Evolutionary conservation across 768 basidiomycete species (phyloP).

Genomic region (Holtermanniella nyarrowii): DNA sequence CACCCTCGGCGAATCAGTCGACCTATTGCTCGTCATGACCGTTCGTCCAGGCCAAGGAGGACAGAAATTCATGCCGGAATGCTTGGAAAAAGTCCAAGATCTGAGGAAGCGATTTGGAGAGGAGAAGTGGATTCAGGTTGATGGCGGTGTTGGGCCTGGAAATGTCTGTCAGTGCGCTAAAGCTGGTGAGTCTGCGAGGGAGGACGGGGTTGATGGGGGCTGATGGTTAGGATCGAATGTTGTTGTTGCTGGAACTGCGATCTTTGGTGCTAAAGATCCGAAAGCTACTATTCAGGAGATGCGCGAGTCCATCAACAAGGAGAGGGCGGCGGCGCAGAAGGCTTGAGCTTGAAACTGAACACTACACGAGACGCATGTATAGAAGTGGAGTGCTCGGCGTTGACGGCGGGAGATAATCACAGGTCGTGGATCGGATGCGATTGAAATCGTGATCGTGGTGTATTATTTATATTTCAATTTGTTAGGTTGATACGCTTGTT

Average conservation of each 20-base stretch:
- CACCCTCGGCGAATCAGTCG: constrained; percentile 66
- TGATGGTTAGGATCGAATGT: constrained; percentile 74
- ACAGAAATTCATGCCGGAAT: constrained; percentile 88
- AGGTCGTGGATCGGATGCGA: too few species aligned
- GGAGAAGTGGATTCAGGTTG: constrained; percentile 91
- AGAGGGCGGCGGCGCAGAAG: not conserved
- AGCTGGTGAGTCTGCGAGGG: constrained; percentile 53
- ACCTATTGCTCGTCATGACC: constrained; percentile 98
- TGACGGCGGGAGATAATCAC: too few species aligned
- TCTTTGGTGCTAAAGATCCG: constrained; percentile 73
- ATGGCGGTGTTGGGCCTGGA: constrained; percentile 90
- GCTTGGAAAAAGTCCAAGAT: constrained; percentile 84
- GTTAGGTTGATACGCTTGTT: too few species aligned
- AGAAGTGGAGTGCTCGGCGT: too few species aligned
- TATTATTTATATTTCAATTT: too few species aligned
- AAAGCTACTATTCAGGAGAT: constrained; percentile 55
- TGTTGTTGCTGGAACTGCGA: constrained; percentile 93
- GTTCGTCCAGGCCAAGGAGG: constrained; percentile 92
- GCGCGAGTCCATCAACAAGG: not conserved
- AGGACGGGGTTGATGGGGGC: not conserved
- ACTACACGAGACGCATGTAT: too few species aligned
- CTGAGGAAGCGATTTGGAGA: constrained; percentile 75
- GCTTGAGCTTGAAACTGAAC: not conserved
- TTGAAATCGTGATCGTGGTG: too few species aligned
- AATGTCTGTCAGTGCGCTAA: constrained; percentile 79